Conservation (phyloP, 805 yeast species). For the Hemisphaericaspora nanyangensis region DNA sequence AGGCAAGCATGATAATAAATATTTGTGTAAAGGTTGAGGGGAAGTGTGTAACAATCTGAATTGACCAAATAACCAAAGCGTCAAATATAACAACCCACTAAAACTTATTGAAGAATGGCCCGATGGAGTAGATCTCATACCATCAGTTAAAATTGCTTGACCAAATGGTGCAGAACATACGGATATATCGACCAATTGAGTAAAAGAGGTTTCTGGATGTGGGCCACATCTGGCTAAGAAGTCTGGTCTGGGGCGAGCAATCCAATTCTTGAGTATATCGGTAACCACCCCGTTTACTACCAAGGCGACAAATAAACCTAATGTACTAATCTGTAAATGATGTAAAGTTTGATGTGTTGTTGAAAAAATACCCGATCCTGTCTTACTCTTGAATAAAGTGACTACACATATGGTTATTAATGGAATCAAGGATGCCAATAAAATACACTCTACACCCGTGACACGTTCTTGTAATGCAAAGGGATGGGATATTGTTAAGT, state of each 20-base stretch:
- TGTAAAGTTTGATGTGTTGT: constrained; percentile 7
- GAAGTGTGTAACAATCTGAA: constrained; percentile 15
- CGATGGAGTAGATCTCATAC: constrained; percentile 54
- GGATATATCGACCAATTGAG: constrained; percentile 20
- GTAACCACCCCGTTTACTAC: constrained; percentile 30
- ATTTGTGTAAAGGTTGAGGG: constrained; percentile 20
- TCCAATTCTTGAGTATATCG: constrained; percentile 34
- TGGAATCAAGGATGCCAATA: constrained; percentile 22
- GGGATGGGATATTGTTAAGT: constrained; percentile 33
- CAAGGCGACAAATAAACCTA: constrained; percentile 27
- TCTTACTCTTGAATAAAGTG: constrained; percentile 4
- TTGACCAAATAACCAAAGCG: constrained; percentile 49
- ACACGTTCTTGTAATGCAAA: constrained; percentile 30
- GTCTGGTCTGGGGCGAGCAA: constrained; percentile 33
- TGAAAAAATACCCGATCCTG: constrained; percentile 1
- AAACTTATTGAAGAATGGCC: constrained; percentile 57
- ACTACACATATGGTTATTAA: constrained; percentile 15
- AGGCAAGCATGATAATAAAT: constrained; percentile 20
- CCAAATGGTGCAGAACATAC: constrained; percentile 35
- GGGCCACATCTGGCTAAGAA: constrained; percentile 33
- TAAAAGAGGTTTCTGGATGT: constrained; percentile 18
- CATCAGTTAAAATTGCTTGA: constrained; percentile 36
- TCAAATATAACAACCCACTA: constrained; percentile 43
- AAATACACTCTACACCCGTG: constrained; percentile 23
- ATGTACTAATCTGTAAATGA: constrained; percentile 23